These are phyloP conservation scores for Fusarium oxysporum DNA, from an alignment of 2,329 filamentous ascomycete genomes.

Conservation along the genomic window DNA sequence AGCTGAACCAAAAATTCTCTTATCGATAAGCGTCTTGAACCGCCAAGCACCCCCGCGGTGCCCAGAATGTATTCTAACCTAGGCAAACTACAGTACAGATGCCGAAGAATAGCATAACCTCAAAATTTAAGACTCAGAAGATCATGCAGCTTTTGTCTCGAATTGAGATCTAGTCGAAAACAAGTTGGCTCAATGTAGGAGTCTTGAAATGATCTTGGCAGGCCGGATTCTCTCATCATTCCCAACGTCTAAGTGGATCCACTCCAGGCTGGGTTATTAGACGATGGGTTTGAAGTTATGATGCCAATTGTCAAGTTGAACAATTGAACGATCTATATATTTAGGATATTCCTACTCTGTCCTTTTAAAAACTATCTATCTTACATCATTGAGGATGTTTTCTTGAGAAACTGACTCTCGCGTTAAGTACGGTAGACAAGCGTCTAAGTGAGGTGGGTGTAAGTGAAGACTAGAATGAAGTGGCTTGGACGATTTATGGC, in stretches of 20 bases:
- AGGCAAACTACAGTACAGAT: too few relatives aligned
- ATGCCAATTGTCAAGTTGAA: background rate
- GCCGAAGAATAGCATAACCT: background rate
- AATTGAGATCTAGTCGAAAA: background rate
- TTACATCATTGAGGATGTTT: background rate
- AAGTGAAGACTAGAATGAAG: background rate
- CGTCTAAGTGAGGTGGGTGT: background rate
- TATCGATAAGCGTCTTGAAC: slow-evolving; percentile 33
- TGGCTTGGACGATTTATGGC: background rate
- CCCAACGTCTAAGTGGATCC: background rate
- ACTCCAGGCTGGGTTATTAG: background rate
- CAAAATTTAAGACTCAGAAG: background rate
- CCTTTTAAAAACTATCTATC: accelerated
- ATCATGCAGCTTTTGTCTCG: background rate
- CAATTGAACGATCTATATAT: background rate
- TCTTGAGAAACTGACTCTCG: background rate
- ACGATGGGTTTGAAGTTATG: background rate
- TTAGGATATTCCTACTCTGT: accelerated
- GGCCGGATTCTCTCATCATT: background rate
- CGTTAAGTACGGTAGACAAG: background rate
- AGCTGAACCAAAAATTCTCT: slow-evolving; percentile 42
- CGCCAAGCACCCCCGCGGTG: background rate
- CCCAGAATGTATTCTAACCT: background rate
- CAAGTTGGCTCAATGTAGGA: accelerated
- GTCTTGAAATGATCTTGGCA: background rate